Evolutionary conservation across 306 rosid genomes (phyloP), one percentile per base, ranked within the genome.

Genomic region (Dalbergia oliveri): DNA sequence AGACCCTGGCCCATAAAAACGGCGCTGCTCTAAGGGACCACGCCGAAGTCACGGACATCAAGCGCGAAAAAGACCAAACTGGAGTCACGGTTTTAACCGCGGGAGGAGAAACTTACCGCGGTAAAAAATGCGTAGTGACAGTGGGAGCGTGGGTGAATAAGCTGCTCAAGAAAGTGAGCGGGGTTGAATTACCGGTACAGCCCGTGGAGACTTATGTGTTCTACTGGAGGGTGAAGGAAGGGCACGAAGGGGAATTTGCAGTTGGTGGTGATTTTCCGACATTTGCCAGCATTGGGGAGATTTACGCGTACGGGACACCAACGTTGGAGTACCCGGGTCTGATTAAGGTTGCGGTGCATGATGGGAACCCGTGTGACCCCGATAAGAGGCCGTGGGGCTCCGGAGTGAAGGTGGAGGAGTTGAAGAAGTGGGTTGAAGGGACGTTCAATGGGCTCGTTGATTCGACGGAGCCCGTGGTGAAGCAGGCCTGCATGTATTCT

Each of bases 171-270:
- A 64, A 83, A 41, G 91, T 91, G 61, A 59, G 75, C 12, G 89
- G 97, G 19, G 1, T 89, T 13, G 91, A 89, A 18, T 31, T 96
- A 23, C 98, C 99, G 3, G 82, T 96, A 11, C 83, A 76, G 41
- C 92, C 97, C 0, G 0, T 93, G 84, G 98, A 96, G 87, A 85
- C 91, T 18, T 50, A 76, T 1, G 82, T 82, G 1, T 84, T 57
- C 39, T 96, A 96, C 3, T 96, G 99, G 99, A 84, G 93, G 47
- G 80, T 96, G 2, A 96, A 88, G 82, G 90, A 87, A 45, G 94
- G 98, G 43, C 81, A 84, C 1, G 88, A 86, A 70, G 79, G 49
- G 6, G 79, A 82, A 14, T 91, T 83, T 6, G 62, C 79, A 0
- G 63, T 90, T 1, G 90, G 88, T 0, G 85, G 90, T 0, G 88